Percentiles rank a stretch among this genome's conserved stretches.
Conservation (phyloP, 345 rosid species). For the Lepidium aucheri region DNA sequence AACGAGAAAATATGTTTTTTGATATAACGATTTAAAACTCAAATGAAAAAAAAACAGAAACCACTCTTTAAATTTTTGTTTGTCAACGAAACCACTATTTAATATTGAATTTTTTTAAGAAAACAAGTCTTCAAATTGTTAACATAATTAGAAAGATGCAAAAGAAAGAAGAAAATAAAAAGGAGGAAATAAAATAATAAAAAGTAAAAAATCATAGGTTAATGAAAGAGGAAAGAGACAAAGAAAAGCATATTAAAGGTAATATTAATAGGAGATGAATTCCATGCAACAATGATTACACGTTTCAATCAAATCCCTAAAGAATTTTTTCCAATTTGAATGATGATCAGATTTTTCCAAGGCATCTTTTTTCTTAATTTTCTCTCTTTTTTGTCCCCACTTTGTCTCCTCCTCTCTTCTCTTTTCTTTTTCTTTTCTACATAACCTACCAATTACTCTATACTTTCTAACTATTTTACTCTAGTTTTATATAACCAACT, state of each 20-base stretch:
- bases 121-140: too few species aligned
- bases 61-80: too few species aligned
- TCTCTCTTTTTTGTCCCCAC: conserved; percentile 41
- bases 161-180: neutral
- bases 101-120: too few species aligned
- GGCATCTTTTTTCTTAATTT: conserved; percentile 29
- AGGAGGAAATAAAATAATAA: neutral
- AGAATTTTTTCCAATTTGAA: conserved; percentile 47
- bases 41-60: too few species aligned
- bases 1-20: too few species aligned
- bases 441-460: too few species aligned
- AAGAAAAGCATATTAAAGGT: conserved; percentile 28
- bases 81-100: too few species aligned
- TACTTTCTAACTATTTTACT: too few species aligned
- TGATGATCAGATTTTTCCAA: conserved; percentile 62
- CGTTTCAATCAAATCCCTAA: conserved; percentile 48
- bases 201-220: conserved; percentile 5
- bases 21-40: too few species aligned
- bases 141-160: neutral
- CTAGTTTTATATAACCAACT: too few species aligned
- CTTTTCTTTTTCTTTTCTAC: neutral
- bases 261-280: conserved; percentile 39
- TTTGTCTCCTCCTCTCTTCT: conserved; percentile 24
- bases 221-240: conserved; percentile 16
- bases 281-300: conserved; percentile 92